Base-by-base conservation (phyloP, 192 early-diverging fungal species). In the Thoreauomyces humboldtii region DNA sequence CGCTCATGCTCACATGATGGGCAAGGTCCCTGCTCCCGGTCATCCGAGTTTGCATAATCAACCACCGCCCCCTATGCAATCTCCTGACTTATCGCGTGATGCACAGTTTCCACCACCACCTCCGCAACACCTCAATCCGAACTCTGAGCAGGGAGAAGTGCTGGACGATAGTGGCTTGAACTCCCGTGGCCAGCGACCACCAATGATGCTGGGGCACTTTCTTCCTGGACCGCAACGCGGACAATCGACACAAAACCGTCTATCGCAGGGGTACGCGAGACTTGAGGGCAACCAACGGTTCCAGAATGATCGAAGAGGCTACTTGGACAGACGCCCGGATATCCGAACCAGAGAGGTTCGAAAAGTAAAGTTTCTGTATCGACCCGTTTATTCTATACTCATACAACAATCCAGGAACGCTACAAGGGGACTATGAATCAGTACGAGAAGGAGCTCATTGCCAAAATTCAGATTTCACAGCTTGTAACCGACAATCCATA, bases 401-500 rank as follows among this genome's bases (percentile, higher is more conserved):
- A 44, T 62, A 59, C 55, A 56, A 56, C 22, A 33, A 65, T 51
- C 22, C 54, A 95, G 89, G 80, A 91, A 33, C 81, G 77, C 53
- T 95, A 92, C 71, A 83, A 91, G 54, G 89, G 89, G 31, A 76
- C 94, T 65, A 99, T 99, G 96, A 89, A 89, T 7, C 86, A 89
- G 61, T 84, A 86, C 58, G 95, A 99, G 77, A 98, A 95, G 79
- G 94, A 99, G 54, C 85, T 87, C 34, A 92, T 99, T 72, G 85
- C 93, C 38, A 86, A 88, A 43, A 94, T 98, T 59, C 96, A 99
- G 74, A 86, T 99, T 32, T 88, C 90, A 32, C 93, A 98, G 75
- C 82, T 99, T 32, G 91, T 94, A 2, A 89, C 91, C 2, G 93
- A 92, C 48, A 92, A 96, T 69, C 96, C 96, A 27, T 88, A 86